Evolutionary conservation across 2,329 filamentous ascomycete species (phyloP).

Genomic region (Fusarium sp.): DNA sequence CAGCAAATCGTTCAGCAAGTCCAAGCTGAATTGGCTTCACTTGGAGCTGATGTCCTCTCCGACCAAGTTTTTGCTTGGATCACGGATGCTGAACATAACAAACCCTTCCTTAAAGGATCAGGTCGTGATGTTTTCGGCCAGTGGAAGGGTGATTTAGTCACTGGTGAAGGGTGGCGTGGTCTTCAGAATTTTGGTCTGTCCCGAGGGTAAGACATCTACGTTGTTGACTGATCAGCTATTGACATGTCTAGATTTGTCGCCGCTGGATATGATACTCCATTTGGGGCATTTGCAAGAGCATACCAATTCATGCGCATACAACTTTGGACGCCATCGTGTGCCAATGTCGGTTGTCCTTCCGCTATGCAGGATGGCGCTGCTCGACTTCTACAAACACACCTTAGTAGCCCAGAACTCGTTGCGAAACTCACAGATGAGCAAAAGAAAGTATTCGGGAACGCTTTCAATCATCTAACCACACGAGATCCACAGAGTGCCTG

Average conservation of each 20-base stretch:
- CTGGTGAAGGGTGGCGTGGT: constrained; percentile 72
- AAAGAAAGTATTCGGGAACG: constrained; percentile 60
- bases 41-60: constrained; percentile 65
- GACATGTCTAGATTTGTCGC: constrained; percentile 59
- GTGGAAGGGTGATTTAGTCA: constrained; percentile 68
- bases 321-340: constrained; percentile 68
- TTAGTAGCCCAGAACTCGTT: constrained; percentile 47
- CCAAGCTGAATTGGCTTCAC: constrained; percentile 56
- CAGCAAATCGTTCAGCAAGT: constrained; percentile 51
- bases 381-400: constrained; percentile 58
- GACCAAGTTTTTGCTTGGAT: constrained; percentile 66
- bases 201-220: constrained; percentile 56
- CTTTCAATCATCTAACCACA: constrained; percentile 64
- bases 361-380: constrained; percentile 75
- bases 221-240: not conserved
- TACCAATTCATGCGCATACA: constrained; percentile 69
- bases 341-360: constrained; percentile 71
- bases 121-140: constrained; percentile 71
- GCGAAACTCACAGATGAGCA: constrained; percentile 44
- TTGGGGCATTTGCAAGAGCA: constrained; percentile 63
- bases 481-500: constrained; percentile 63
- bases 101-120: constrained; percentile 66
- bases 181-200: constrained; percentile 68
- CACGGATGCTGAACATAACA: constrained; percentile 72
- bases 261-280: constrained; percentile 66